These are phyloP conservation scores for Suhomyces prunicola DNA, from an alignment of 805 yeast species.

Conservation along the genomic window DNA sequence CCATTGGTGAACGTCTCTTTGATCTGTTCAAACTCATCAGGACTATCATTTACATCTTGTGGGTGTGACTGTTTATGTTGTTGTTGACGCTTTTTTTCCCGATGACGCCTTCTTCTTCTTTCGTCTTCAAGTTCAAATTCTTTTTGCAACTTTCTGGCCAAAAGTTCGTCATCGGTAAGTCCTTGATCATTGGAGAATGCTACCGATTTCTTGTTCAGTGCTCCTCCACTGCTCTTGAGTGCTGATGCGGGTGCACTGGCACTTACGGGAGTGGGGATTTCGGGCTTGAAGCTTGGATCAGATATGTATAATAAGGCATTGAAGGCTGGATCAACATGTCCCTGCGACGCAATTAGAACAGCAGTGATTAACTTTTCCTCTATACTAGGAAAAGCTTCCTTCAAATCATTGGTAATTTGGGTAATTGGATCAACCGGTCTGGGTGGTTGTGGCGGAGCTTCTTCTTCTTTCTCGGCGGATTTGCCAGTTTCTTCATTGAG, in stretches of 20 bases:
- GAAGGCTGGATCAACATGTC: constrained; percentile 80
- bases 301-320: constrained; percentile 78
- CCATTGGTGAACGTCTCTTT: constrained; percentile 69
- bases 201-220: neutral
- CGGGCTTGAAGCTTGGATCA: constrained; percentile 64
- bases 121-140: constrained; percentile 49
- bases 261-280: constrained; percentile 36
- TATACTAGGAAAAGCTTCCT: constrained; percentile 81
- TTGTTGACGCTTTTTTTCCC: constrained; percentile 10
- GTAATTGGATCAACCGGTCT: constrained; percentile 64
- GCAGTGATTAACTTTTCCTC: constrained; percentile 73
- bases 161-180: constrained; percentile 64
- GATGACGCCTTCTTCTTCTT: constrained; percentile 27
- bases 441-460: constrained; percentile 38
- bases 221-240: constrained; percentile 7
- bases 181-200: constrained; percentile 7
- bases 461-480: constrained; percentile 3
- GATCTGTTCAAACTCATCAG: constrained; percentile 62
- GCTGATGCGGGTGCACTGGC: constrained; percentile 23
- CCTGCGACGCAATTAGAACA: constrained; percentile 80
- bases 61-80: constrained; percentile 7
- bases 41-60: constrained; percentile 35
- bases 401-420: constrained; percentile 55
- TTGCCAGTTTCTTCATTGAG: constrained; percentile 6
- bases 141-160: constrained; percentile 78